phyloP scores from a whole-genome alignment of 2,329 filamentous ascomycete species.

The Botrytis porri region DNA sequence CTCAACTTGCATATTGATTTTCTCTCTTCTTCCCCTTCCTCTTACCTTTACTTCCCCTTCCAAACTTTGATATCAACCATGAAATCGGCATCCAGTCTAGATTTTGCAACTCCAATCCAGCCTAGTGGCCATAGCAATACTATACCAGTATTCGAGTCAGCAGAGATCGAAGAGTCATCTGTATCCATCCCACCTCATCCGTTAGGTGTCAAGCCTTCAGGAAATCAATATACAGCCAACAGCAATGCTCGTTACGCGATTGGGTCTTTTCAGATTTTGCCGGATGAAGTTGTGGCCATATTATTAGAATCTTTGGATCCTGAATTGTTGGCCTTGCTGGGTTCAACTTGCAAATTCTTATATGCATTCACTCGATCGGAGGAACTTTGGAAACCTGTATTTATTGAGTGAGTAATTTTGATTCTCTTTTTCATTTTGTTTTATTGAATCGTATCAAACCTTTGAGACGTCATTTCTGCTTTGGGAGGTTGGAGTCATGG shows the following conservation, averaged over 20 bases:
- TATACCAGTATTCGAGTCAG: slow-evolving; percentile 25
- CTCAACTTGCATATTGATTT: background rate
- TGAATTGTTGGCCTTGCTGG: slow-evolving; percentile 59
- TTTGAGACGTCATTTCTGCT: background rate
- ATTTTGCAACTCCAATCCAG: background rate
- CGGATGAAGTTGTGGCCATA: slow-evolving; percentile 76
- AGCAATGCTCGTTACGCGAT: slow-evolving; percentile 64
- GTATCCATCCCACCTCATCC: slow-evolving; percentile 73
- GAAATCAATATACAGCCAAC: slow-evolving; percentile 70
- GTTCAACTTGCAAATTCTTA: slow-evolving; percentile 77
- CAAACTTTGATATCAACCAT: background rate
- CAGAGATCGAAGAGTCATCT: slow-evolving; percentile 42
- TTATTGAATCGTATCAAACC: background rate
- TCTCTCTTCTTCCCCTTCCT: background rate
- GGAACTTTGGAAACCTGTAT: slow-evolving; percentile 84
- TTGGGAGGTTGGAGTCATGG: background rate
- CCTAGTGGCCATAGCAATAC: slow-evolving; percentile 1
- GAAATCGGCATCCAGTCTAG: background rate
- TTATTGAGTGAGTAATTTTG: slow-evolving; percentile 70
- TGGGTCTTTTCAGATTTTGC: slow-evolving; percentile 64
- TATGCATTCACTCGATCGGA: slow-evolving; percentile 82
- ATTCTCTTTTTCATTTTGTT: background rate
- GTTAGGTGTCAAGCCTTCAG: slow-evolving; percentile 78
- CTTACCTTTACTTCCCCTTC: background rate
- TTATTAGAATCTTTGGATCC: slow-evolving; percentile 74